Percentiles rank a stretch among this genome's conserved stretches.
These are phyloP conservation scores for Plenodomus lindquistii DNA, from an alignment of 2,329 filamentous ascomycete species.

Conservation along the genomic window DNA sequence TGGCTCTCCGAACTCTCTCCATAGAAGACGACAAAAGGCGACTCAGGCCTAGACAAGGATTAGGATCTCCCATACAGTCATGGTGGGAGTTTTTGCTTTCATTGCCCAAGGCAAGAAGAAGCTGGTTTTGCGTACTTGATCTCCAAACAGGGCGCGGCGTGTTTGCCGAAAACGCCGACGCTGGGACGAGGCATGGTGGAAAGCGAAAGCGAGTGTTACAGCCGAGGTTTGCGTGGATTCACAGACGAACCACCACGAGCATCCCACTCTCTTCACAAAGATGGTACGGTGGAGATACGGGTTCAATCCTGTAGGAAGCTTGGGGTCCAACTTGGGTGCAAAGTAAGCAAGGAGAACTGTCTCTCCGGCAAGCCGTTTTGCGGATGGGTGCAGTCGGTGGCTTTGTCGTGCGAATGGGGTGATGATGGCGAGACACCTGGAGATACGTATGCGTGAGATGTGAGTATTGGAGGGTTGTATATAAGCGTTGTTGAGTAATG, in stretches of 20 bases:
- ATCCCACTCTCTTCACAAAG: background rate
- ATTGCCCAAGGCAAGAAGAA: background rate
- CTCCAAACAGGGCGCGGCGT: constrained; percentile 43
- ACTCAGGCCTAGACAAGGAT: constrained; percentile 44
- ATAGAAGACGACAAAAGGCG: constrained; percentile 55
- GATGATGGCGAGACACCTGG: constrained; percentile 4
- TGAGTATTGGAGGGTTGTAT: background rate
- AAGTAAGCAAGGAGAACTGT: background rate
- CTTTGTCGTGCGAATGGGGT: background rate
- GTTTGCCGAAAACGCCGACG: constrained; percentile 42
- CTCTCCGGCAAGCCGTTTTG: background rate
- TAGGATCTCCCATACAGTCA: constrained; percentile 1
- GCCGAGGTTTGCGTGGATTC: background rate
- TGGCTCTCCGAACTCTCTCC: constrained; percentile 53
- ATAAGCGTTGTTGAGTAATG: background rate
- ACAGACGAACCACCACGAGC: constrained; percentile 11
- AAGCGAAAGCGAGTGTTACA: background rate
- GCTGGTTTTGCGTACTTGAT: constrained; percentile 45
- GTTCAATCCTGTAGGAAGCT: constrained; percentile 7
- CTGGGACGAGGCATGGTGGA: constrained; percentile 39
- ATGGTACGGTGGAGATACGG: constrained; percentile 11
- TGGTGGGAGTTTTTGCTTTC: background rate
- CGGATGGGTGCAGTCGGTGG: constrained; percentile 5
- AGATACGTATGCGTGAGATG: background rate
- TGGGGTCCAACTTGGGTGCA: background rate